phyloP scores from a whole-genome alignment of 768 basidiomycete species.

The Guyanaporus albipodus region DNA sequence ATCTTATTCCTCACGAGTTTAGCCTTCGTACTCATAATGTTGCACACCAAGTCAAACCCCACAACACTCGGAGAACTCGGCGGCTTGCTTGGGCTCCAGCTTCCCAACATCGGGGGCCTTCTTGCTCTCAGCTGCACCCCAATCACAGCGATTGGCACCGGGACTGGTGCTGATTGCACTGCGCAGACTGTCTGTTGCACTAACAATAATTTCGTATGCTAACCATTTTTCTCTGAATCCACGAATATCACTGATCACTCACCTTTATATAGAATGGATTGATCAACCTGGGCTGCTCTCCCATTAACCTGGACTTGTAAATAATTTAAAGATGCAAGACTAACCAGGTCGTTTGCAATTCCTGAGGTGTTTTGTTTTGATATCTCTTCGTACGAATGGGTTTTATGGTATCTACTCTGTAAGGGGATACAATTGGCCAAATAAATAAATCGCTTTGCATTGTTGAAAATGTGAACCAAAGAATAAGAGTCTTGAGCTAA shows the following conservation, averaged over 20 bases:
- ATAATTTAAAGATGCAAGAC: neutral
- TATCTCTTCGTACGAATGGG: too few relatives aligned
- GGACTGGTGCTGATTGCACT: neutral
- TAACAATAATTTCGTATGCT: neutral
- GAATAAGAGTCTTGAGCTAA: too few relatives aligned
- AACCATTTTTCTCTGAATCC: neutral
- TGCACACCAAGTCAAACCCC: conserved; percentile 1
- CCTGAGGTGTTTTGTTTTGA: too few relatives aligned
- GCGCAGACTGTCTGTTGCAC: neutral
- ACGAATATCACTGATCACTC: too few relatives aligned
- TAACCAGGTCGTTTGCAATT: too few relatives aligned
- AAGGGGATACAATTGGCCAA: too few relatives aligned
- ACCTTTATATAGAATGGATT: conserved; percentile 9
- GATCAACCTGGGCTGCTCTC: conserved; percentile 16
- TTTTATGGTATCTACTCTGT: too few relatives aligned
- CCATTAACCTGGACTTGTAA: conserved; percentile 8
- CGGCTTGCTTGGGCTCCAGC: neutral
- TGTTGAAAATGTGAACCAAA: too few relatives aligned
- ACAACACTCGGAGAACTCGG: neutral
- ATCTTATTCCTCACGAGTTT: too few relatives aligned
- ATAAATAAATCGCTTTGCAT: too few relatives aligned
- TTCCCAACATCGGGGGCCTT: neutral
- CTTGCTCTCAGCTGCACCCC: conserved; percentile 5
- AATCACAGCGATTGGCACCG: neutral
- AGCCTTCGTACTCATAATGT: too few relatives aligned